Conservation (phyloP, 495 filamentous ascomycete species). For the Staphylotrichum tortipilum region DNA sequence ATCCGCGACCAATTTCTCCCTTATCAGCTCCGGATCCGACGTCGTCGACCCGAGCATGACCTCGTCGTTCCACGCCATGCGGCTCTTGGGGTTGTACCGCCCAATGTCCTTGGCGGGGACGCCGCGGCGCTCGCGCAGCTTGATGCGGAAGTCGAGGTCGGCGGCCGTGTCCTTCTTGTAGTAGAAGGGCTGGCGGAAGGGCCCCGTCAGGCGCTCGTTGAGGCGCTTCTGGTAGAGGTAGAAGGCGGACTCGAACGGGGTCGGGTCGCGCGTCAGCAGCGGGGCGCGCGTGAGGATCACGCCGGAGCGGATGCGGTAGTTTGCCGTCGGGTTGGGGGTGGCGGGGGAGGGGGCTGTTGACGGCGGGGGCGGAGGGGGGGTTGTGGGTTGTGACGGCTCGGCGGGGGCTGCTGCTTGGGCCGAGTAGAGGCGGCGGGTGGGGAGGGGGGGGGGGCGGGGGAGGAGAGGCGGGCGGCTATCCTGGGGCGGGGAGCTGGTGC, state of each 20-base stretch:
- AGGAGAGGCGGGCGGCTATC: neutral
- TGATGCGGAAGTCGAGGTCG: conserved; percentile 85
- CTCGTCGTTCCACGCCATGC: conserved; percentile 84
- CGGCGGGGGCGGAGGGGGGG: neutral
- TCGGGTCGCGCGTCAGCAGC: conserved; percentile 71
- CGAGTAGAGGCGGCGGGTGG: conserved; percentile 7
- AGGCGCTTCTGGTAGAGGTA: conserved; percentile 95
- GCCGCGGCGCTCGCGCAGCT: conserved; percentile 59
- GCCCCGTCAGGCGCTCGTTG: conserved; percentile 83
- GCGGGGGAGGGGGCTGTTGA: conserved; percentile 1
- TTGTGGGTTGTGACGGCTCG: neutral
- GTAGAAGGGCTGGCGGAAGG: conserved; percentile 90
- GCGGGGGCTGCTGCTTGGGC: conserved; percentile 10
- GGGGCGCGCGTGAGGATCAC: conserved; percentile 85
- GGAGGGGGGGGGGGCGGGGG: conserved; percentile 5
- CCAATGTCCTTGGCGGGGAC: conserved; percentile 78
- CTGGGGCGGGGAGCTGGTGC: neutral
- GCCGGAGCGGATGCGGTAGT: conserved; percentile 65
- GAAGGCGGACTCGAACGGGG: conserved; percentile 82
- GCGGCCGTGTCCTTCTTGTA: conserved; percentile 83
- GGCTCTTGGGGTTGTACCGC: conserved; percentile 71
- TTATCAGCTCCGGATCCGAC: conserved; percentile 45
- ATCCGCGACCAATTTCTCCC: conserved; percentile 59
- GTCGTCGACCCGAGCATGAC: conserved; percentile 61
- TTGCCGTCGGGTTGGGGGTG: conserved; percentile 14